Conservation (phyloP, 768 basidiomycete genomes). For the Hemileccinum rubropunctum region DNA sequence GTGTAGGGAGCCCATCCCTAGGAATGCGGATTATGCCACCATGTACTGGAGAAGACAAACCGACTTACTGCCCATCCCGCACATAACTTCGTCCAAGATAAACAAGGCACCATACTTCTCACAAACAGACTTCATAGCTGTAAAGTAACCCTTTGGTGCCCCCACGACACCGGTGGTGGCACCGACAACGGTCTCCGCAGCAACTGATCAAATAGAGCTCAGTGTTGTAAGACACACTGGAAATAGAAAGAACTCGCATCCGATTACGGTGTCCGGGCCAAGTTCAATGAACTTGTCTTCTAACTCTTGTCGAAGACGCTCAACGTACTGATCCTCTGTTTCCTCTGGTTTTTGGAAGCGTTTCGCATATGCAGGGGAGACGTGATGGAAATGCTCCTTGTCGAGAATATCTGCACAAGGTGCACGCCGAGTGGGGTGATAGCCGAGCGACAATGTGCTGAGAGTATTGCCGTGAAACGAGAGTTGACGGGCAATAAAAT, state of each 20-base stretch:
- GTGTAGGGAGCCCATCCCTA: conserved; percentile 85
- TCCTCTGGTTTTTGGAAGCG: conserved; percentile 72
- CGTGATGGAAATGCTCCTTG: conserved; percentile 70
- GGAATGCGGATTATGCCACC: neutral
- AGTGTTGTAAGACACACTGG: neutral
- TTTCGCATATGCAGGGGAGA: conserved; percentile 83
- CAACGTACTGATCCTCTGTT: conserved; percentile 76
- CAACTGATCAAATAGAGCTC: conserved; percentile 47
- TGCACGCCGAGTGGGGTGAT: conserved; percentile 63
- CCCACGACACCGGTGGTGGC: conserved; percentile 76
- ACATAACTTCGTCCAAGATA: conserved; percentile 91
- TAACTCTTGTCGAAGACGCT: conserved; percentile 72
- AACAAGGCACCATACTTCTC: conserved; percentile 70
- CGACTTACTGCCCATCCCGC: conserved; percentile 81
- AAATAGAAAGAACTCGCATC: conserved; percentile 48
- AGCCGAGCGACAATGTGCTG: conserved; percentile 62
- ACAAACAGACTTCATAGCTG: conserved; percentile 80
- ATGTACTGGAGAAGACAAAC: neutral
- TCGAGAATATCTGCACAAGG: conserved; percentile 70
- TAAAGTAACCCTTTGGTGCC: conserved; percentile 83
- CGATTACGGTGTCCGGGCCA: conserved; percentile 79
- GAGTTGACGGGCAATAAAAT: conserved; percentile 75
- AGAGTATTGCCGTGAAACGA: conserved; percentile 88
- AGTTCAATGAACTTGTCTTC: conserved; percentile 83
- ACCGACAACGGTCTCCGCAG: conserved; percentile 84